Percentiles rank a stretch among this genome's conserved stretches.
phyloP scores from a whole-genome alignment of 2,329 filamentous ascomycete species.

The Phaeosphaeria sp. region DNA sequence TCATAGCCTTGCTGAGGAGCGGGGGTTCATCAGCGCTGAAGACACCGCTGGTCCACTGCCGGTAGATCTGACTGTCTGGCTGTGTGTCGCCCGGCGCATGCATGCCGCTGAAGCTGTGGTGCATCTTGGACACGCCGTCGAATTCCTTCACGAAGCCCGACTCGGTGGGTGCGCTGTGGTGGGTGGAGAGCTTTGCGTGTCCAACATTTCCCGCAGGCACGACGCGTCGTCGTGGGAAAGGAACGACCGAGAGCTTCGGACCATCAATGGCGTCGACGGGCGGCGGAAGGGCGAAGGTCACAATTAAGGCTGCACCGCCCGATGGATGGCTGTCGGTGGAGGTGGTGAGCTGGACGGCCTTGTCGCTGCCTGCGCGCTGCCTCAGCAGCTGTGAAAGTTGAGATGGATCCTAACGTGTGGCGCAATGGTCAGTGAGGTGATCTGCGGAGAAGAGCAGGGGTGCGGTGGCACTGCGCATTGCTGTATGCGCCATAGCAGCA shows the following conservation, averaged over 20 bases:
- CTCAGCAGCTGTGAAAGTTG: constrained; percentile 45
- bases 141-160: constrained; percentile 26
- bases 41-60: constrained; percentile 45
- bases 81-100: constrained; percentile 55
- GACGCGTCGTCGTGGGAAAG: constrained; percentile 38
- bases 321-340: constrained; percentile 27
- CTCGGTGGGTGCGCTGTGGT: constrained; percentile 41
- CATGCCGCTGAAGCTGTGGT: constrained; percentile 48
- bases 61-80: constrained; percentile 56
- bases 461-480: constrained; percentile 17
- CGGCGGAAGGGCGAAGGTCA: constrained; percentile 11
- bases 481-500: constrained; percentile 15
- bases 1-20: constrained; percentile 4
- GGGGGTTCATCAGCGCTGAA: constrained; percentile 16
- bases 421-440: constrained; percentile 28
- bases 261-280: constrained; percentile 8
- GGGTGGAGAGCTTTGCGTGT: constrained; percentile 29
- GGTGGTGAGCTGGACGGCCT: constrained; percentile 30
- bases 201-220: constrained; percentile 37
- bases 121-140: constrained; percentile 31
- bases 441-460: constrained; percentile 23
- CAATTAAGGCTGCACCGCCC: constrained; percentile 13
- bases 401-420: constrained; percentile 42
- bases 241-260: constrained; percentile 21
- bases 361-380: constrained; percentile 40